A percentile compares a stretch with the other conserved stretches of the same genome.
Evolutionary conservation across 164 flowering plant species (phyloP).

Genomic region (Tinospora cordifolia): DNA sequence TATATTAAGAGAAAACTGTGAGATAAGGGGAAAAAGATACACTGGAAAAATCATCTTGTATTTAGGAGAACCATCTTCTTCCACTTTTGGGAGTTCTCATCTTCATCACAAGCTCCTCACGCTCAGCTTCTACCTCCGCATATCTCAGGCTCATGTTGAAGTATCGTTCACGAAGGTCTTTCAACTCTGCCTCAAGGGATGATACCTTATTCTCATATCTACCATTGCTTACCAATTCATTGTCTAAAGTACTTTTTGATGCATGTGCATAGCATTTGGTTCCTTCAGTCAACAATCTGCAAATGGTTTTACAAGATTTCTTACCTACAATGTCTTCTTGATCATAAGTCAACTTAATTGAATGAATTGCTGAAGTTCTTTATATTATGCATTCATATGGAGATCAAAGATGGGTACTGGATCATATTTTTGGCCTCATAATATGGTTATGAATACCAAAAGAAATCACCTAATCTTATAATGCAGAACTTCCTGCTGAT

Average conservation of each 20-base stretch:
- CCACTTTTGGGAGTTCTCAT: constrained; percentile 42
- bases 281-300: constrained; percentile 37
- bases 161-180: constrained; percentile 75
- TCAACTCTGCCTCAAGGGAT: constrained; percentile 56
- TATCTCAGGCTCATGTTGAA: constrained; percentile 78
- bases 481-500: not conserved
- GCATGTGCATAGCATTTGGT: constrained; percentile 18
- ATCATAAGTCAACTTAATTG: not conserved
- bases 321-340: not conserved
- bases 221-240: constrained; percentile 25
- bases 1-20: not conserved
- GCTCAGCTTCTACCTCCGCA: constrained; percentile 79
- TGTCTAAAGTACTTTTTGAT: constrained; percentile 17
- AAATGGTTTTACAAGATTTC: not conserved
- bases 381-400: not conserved
- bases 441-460: not conserved
- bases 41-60: not conserved
- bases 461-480: not conserved
- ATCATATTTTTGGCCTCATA: not conserved
- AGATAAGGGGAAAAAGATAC: not conserved
- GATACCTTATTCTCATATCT: constrained; percentile 33
- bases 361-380: not conserved
- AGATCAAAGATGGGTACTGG: no score
- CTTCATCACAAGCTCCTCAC: constrained; percentile 87
- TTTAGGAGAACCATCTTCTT: constrained; percentile 56